Evolutionary conservation across 2,329 filamentous ascomycete species (phyloP), one percentile per base, ranked within the genome.

Genomic region (Hymenoscyphus albidus): DNA sequence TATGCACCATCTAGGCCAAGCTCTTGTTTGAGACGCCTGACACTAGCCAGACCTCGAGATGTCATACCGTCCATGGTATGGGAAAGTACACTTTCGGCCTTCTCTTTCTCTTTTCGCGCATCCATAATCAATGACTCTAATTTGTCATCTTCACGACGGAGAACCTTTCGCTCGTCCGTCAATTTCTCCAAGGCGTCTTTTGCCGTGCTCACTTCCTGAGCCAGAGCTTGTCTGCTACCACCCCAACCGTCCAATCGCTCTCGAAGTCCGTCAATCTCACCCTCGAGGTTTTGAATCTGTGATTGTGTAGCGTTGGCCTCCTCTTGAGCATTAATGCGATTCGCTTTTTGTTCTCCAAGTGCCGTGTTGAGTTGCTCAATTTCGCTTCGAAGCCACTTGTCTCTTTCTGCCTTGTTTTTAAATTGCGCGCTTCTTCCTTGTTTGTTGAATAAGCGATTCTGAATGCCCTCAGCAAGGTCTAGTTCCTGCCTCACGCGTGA

Each of bases 61-160:
- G 93, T 97, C 63, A 91, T 90, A 66, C 90, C 87, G 74, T 99
- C 95, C 87, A 98, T 96, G 73, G 92, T 89, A 48, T 93, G 87
- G 2, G 90, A 88, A 16, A 98, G 82, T 66, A 86, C 87, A 59
- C 87, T 85, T 75, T 97, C 92, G 0, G 93, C 89, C 64, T 87
- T 85, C 39, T 92, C 87, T 56, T 90, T 85, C 73, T 97, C 92
- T 59, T 89, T 85, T 16, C 89, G 85, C 1, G 91, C 89, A 71
- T 91, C 93, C 7, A 84, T 80, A 35, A 96, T 85, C 62, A 94
- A 84, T 0, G 90, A 91, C 71, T 89, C 88, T 9, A 98, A 83
- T 74, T 91, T 94, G 70, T 94, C 92, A 67, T 97, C 92, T 76
- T 97, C 92, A 71, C 95, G 88, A 76, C 91, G 92, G 31, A 99